These are phyloP conservation scores for Globisporangium nagaii DNA, from an alignment of 352 stramenopile species.

Conservation along the genomic window DNA sequence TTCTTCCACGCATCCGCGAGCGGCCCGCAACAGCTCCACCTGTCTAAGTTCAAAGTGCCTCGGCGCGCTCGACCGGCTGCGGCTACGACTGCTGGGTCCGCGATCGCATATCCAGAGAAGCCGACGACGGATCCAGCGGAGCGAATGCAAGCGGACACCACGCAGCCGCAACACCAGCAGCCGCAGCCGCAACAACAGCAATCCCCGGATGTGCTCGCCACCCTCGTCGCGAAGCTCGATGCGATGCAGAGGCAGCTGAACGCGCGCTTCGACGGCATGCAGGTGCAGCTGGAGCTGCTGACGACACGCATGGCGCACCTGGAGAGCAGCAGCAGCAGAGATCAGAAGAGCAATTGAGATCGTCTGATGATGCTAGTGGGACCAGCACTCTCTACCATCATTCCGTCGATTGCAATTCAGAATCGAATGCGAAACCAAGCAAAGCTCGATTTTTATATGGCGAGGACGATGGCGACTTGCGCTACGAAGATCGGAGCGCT, in stretches of 20 bases:
- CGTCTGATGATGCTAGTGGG: background rate
- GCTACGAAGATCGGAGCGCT: no score
- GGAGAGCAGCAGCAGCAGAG: slow-evolving; percentile 19
- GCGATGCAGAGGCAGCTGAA: slow-evolving; percentile 42
- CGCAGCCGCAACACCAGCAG: no score
- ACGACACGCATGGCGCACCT: slow-evolving; percentile 27
- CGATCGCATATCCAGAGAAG: no score
- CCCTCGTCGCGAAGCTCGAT: slow-evolving; percentile 26
- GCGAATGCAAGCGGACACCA: no score
- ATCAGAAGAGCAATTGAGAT: background rate
- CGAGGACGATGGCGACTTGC: no score
- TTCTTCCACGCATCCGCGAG: slow-evolving; percentile 38
- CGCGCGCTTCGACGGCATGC: slow-evolving; percentile 44
- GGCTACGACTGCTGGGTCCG: background rate
- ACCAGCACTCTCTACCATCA: background rate
- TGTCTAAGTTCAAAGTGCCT: slow-evolving; percentile 52
- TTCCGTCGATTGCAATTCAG: no score
- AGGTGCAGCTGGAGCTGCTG: slow-evolving; percentile 34
- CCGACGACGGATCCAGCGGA: no score
- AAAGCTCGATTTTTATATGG: no score
- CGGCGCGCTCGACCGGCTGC: slow-evolving; percentile 8
- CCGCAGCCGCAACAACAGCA: slow-evolving; percentile 5
- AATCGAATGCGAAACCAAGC: no score
- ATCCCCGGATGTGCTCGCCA: background rate
- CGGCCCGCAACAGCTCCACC: slow-evolving; percentile 27